These are phyloP conservation scores for Fraxinus latifolia DNA, from an alignment of 305 asterid genomes.

Conservation along the genomic window DNA sequence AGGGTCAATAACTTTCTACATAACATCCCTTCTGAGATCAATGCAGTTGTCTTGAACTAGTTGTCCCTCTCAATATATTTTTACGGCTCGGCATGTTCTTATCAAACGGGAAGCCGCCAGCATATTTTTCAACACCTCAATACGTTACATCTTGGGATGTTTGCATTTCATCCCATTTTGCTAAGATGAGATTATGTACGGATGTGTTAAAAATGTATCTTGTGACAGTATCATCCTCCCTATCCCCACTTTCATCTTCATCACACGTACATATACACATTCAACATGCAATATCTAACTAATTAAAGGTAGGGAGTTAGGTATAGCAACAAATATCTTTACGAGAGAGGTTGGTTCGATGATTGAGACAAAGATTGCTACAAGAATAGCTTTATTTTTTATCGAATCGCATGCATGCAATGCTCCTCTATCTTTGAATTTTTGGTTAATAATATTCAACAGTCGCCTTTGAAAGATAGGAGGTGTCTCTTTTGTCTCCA, in stretches of 20 bases:
- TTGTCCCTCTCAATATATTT: neutral
- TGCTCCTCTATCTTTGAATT: neutral
- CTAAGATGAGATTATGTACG: neutral
- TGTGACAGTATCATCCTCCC: neutral
- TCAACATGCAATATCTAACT: neutral
- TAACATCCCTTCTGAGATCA: neutral
- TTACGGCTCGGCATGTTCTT: neutral
- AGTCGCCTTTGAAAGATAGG: neutral
- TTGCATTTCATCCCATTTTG: neutral
- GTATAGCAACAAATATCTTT: neutral
- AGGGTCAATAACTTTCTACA: neutral
- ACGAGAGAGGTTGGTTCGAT: neutral
- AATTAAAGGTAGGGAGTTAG: neutral
- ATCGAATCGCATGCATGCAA: constrained; percentile 4
- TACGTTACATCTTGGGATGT: neutral
- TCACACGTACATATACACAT: neutral
- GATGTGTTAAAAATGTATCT: neutral
- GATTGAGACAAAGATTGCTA: neutral
- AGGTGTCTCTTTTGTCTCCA: constrained; percentile 12
- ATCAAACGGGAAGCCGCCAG: neutral
- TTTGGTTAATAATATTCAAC: neutral
- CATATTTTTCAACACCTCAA: neutral
- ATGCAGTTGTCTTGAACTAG: neutral
- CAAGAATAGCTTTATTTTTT: neutral
- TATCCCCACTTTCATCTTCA: neutral